A percentile compares a stretch with the other conserved stretches of the same genome.
Evolutionary conservation across 108 stramenopile species (phyloP).

Genomic region (Licmophora abbreviata): DNA sequence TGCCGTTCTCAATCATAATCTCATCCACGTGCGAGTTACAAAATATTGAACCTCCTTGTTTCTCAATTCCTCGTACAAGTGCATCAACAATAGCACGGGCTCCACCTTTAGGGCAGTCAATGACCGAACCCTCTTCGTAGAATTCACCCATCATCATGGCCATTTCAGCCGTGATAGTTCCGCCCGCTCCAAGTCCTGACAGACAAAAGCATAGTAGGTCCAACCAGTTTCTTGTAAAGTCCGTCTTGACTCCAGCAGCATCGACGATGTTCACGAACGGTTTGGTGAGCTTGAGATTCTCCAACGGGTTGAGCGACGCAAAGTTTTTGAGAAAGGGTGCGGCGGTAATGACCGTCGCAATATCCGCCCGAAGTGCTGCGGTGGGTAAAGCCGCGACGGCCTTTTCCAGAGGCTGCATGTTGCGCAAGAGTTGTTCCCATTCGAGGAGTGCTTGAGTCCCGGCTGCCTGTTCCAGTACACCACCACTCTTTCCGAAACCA

Average conservation of each 20-base stretch:
- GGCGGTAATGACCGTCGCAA: constrained; percentile 42
- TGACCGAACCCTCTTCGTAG: constrained; percentile 59
- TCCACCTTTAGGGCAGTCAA: constrained; percentile 85
- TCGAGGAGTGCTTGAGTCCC: constrained; percentile 23
- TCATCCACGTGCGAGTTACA: constrained; percentile 57
- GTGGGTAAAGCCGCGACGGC: constrained; percentile 74
- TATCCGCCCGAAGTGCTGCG: constrained; percentile 50
- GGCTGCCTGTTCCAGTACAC: constrained; percentile 26
- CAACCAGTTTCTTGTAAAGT: constrained; percentile 77
- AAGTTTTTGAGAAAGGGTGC: constrained; percentile 59
- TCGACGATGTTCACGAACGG: constrained; percentile 49
- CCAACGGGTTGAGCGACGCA: constrained; percentile 55
- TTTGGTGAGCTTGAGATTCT: constrained; percentile 61
- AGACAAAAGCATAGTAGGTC: constrained; percentile 84
- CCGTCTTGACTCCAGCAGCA: constrained; percentile 43
- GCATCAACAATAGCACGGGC: constrained; percentile 80
- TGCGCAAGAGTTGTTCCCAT: constrained; percentile 44
- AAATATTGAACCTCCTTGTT: constrained; percentile 53
- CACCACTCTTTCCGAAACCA: constrained; percentile 29
- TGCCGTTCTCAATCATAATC: constrained; percentile 54
- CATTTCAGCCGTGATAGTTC: constrained; percentile 89
- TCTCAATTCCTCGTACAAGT: constrained; percentile 77
- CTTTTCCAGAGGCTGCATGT: constrained; percentile 49
- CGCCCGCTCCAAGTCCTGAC: constrained; percentile 67
- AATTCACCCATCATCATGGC: constrained; percentile 91